These are phyloP conservation scores for Fusarium sp. DNA, from an alignment of 2,329 filamentous ascomycete genomes.

Conservation along the genomic window DNA sequence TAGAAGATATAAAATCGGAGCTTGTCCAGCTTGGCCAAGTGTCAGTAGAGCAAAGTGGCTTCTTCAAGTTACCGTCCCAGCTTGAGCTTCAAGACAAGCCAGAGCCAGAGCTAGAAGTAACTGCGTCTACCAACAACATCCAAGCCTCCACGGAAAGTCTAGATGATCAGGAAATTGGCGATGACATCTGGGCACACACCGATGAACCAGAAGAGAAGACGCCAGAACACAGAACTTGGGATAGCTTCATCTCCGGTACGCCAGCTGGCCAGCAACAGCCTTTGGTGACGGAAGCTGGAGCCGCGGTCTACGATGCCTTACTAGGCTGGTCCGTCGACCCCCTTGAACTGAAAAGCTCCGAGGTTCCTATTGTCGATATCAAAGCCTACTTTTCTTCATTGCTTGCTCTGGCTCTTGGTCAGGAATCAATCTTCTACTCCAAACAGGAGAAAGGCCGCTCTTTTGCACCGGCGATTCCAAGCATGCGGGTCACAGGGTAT, in stretches of 20 bases:
- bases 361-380: constrained; percentile 57
- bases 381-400: constrained; percentile 65
- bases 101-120: constrained; percentile 4
- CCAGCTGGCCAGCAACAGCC: constrained; percentile 52
- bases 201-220: constrained; percentile 44
- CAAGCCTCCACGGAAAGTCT: constrained; percentile 2
- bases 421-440: constrained; percentile 75
- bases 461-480: constrained; percentile 61
- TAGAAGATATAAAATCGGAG: constrained; percentile 22
- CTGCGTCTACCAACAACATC: constrained; percentile 1
- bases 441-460: constrained; percentile 63
- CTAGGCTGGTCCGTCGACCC: constrained; percentile 55
- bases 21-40: constrained; percentile 34
- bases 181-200: constrained; percentile 58
- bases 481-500: constrained; percentile 65
- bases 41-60: constrained; percentile 41
- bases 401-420: constrained; percentile 72
- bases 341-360: constrained; percentile 49
- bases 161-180: constrained; percentile 7
- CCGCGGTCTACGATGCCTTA: constrained; percentile 72
- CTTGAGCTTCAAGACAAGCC: constrained; percentile 11
- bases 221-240: constrained; percentile 72
- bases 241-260: constrained; percentile 64
- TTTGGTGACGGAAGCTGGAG: constrained; percentile 75
- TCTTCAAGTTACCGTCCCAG: constrained; percentile 43